Evolutionary conservation across 371 early-diverging fungal species (phyloP).

Genomic region (Saksenaea oblongispora): DNA sequence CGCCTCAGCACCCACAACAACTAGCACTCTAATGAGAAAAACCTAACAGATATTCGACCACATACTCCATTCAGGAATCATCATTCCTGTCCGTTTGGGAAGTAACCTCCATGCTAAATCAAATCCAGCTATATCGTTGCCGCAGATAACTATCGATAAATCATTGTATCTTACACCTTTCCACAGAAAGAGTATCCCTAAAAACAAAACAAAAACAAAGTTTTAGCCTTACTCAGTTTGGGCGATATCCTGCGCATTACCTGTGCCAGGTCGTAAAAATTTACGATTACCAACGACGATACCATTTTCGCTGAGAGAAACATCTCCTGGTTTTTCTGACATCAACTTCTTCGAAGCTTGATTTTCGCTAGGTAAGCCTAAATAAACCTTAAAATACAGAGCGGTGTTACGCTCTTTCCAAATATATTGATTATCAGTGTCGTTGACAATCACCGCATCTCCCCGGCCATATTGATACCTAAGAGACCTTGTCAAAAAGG

Average conservation of each 20-base stretch:
- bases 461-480: slow-evolving; percentile 59
- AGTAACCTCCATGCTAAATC: slow-evolving; percentile 43
- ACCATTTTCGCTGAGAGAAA: slow-evolving; percentile 15
- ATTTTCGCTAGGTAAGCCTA: slow-evolving; percentile 19
- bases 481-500: neutral
- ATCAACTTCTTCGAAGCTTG: neutral
- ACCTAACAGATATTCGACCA: neutral
- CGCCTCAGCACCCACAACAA: slow-evolving; percentile 40
- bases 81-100: slow-evolving; percentile 53
- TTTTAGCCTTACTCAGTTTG: neutral
- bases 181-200: slow-evolving; percentile 43
- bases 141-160: slow-evolving; percentile 46
- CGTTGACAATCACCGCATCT: slow-evolving; percentile 52
- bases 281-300: slow-evolving; percentile 35
- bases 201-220: neutral
- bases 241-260: slow-evolving; percentile 19
- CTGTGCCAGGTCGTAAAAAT: slow-evolving; percentile 52
- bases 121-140: slow-evolving; percentile 41
- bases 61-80: slow-evolving; percentile 56
- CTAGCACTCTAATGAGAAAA: slow-evolving; percentile 14
- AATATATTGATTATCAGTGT: slow-evolving; percentile 22
- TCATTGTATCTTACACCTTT: slow-evolving; percentile 23
- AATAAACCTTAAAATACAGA: slow-evolving; percentile 11
- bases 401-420: neutral
- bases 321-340: slow-evolving; percentile 9